These are phyloP conservation scores for Glebionis coronaria DNA, from an alignment of 129 eudicot genomes.

Conservation along the genomic window DNA sequence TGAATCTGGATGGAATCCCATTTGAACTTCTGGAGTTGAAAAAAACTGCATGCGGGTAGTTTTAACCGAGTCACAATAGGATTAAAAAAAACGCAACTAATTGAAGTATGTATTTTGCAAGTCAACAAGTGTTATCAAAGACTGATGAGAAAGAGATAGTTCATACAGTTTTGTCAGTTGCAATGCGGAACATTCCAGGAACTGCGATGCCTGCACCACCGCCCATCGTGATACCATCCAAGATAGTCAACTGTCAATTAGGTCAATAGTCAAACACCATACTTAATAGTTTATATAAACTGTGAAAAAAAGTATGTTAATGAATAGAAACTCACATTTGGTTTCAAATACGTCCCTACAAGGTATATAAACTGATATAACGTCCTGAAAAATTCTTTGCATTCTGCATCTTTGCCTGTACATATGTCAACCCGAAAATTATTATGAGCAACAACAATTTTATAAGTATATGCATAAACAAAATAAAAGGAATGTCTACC, in stretches of 20 bases:
- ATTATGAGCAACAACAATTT: slow-evolving; percentile 9
- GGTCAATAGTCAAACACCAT: slow-evolving; percentile 10
- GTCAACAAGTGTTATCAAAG: slow-evolving; percentile 6
- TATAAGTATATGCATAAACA: background rate
- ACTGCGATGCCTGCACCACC: slow-evolving; percentile 91
- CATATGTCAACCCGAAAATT: slow-evolving; percentile 14
- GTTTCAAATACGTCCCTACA: slow-evolving; percentile 85
- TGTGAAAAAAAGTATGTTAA: background rate
- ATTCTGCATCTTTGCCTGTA: slow-evolving; percentile 85
- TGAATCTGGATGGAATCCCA: slow-evolving; percentile 97
- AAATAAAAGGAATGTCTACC: slow-evolving; percentile 41
- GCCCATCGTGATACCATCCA: slow-evolving; percentile 91
- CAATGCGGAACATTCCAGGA: slow-evolving; percentile 86
- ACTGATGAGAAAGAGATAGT: slow-evolving; percentile 6
- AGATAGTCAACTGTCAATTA: slow-evolving; percentile 62
- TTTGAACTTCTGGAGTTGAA: slow-evolving; percentile 71
- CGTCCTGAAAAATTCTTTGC: slow-evolving; percentile 60
- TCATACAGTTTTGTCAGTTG: slow-evolving; percentile 87
- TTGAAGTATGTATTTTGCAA: background rate
- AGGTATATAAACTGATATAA: slow-evolving; percentile 82
- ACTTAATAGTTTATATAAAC: background rate
- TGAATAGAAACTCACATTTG: slow-evolving; percentile 74
- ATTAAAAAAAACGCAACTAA: too few species aligned
- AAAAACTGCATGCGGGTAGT: slow-evolving; percentile 52
- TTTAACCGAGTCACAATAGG: background rate